Percentiles rank a stretch among this genome's conserved stretches.
Evolutionary conservation across 2,329 filamentous ascomycete genomes (phyloP).

Genomic region (Pseudomassariella vexata): DNA sequence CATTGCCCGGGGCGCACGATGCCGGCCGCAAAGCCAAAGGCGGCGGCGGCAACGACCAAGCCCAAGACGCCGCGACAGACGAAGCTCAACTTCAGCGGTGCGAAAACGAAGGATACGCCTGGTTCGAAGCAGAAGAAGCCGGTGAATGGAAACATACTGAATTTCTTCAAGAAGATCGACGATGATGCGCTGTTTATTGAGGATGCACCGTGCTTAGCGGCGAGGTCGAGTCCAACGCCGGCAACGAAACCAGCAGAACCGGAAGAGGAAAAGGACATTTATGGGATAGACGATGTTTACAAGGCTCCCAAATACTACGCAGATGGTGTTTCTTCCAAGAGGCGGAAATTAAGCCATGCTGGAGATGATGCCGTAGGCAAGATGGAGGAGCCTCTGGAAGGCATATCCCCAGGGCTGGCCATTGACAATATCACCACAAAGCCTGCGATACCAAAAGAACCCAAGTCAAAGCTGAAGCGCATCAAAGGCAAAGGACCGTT

Average conservation of each 20-base stretch:
- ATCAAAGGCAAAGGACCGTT: slow-evolving; percentile 52
- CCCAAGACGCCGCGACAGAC: slow-evolving; percentile 13
- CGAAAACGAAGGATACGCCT: too few relatives aligned
- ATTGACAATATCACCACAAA: slow-evolving; percentile 5
- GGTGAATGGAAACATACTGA: slow-evolving; percentile 62
- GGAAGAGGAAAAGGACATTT: slow-evolving; percentile 26
- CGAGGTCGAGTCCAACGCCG: slow-evolving; percentile 14
- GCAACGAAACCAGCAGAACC: slow-evolving; percentile 20
- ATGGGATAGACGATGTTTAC: slow-evolving; percentile 24
- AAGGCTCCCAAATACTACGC: slow-evolving; percentile 33
- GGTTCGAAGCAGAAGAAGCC: slow-evolving; percentile 28
- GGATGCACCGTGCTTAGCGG: slow-evolving; percentile 19
- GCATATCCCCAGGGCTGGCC: not conserved
- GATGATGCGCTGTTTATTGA: slow-evolving; percentile 54
- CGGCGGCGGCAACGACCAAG: slow-evolving; percentile 4
- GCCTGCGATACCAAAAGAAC: slow-evolving; percentile 8
- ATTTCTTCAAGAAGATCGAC: slow-evolving; percentile 67
- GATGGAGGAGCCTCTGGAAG: not conserved
- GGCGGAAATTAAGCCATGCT: slow-evolving; percentile 32
- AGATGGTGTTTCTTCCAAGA: slow-evolving; percentile 28
- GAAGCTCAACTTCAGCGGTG: slow-evolving; percentile 22
- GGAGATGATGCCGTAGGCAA: slow-evolving; percentile 6
- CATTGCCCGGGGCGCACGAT: too few relatives aligned
- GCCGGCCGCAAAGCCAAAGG: too few relatives aligned
- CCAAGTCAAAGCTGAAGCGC: slow-evolving; percentile 8